Base-by-base conservation (phyloP, 495 filamentous ascomycete genomes). In the Clohesyomyces aquaticus region DNA sequence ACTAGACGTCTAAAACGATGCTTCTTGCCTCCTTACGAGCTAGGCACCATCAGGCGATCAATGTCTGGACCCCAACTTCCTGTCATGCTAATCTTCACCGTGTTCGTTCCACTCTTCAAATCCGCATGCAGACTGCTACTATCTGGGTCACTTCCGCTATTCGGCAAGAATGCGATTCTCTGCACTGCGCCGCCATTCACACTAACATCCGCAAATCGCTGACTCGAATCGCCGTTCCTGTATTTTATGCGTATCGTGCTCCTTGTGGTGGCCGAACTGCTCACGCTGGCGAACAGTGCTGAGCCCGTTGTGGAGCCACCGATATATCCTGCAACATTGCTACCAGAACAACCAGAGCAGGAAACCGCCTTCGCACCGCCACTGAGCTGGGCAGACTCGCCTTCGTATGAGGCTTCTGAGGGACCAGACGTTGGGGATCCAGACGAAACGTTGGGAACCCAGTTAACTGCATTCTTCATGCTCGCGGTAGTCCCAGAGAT, bases 231-330 rank as follows among this genome's bases (percentile, higher is more conserved):
- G 0, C 77, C 81, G 67, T 85, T 87, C 10, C 76, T 59, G 58
- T 80, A 82, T 51, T 78, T 76, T 52, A 86, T 80, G 1, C 80
- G 73, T 19, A 87, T 76, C 12, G 84, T 86, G 2, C 80, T 83
- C 43, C 75, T 61, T 35, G 78, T 78, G 4, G 75, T 74, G 2
- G 74, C 74, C 19, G 76, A 76, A 65, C 80, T 83, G 18, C 63
- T 70, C 27, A 85, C 69, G 1, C 66, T 70, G 0, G 67, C 71
- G 57, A 86, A 80, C 27, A 74, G 78, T 21, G 85, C 72, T 2
- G 61, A 78, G 0, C 79, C 83, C n/a, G 65, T 70, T n/a, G 74
- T 54, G 21, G 73, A 71, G 1, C 83, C 83, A 9, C 83, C 84
- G 14, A 87, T 74, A 61, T 86, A 83, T 0, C 83, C 84, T 0